Percentiles rank a stretch among this genome's conserved stretches.
These are phyloP conservation scores for Penicillium maclennaniae DNA, from an alignment of 495 filamentous ascomycete species.

Conservation along the genomic window DNA sequence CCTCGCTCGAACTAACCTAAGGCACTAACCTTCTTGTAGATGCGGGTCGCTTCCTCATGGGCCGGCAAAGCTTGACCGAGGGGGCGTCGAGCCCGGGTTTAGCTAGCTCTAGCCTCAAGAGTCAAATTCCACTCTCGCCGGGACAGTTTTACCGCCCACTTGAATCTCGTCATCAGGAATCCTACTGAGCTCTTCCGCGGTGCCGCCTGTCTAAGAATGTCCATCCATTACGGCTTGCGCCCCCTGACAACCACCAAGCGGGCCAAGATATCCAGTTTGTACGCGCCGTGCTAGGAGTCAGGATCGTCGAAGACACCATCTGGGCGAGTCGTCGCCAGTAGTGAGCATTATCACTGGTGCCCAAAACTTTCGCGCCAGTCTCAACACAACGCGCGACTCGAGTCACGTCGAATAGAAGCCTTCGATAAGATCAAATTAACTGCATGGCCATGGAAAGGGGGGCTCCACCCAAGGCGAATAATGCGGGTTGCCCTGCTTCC, in stretches of 20 bases:
- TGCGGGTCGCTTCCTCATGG: conserved; percentile 4
- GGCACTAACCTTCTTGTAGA: neutral
- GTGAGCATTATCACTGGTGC: neutral
- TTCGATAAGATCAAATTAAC: neutral
- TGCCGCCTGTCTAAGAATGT: conserved; percentile 17
- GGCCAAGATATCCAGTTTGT: neutral
- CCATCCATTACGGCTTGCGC: conserved; percentile 15
- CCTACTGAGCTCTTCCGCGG: neutral
- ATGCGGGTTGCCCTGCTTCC: neutral
- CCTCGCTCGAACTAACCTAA: too few species aligned
- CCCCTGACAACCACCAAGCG: conserved; percentile 12
- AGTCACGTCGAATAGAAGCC: neutral
- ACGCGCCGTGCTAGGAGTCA: neutral
- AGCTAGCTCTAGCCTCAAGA: neutral
- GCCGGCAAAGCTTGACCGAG: conserved; percentile 8
- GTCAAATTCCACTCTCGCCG: neutral
- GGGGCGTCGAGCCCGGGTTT: neutral
- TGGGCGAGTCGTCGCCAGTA: neutral
- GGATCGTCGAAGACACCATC: neutral
- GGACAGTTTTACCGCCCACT: neutral
- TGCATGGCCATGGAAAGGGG: neutral
- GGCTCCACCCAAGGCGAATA: conserved; percentile 2
- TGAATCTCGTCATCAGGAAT: conserved; percentile 20
- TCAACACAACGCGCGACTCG: neutral
- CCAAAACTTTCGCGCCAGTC: neutral